Base-by-base conservation (phyloP, 768 basidiomycete genomes). In the Hirschioporus abietinus region DNA sequence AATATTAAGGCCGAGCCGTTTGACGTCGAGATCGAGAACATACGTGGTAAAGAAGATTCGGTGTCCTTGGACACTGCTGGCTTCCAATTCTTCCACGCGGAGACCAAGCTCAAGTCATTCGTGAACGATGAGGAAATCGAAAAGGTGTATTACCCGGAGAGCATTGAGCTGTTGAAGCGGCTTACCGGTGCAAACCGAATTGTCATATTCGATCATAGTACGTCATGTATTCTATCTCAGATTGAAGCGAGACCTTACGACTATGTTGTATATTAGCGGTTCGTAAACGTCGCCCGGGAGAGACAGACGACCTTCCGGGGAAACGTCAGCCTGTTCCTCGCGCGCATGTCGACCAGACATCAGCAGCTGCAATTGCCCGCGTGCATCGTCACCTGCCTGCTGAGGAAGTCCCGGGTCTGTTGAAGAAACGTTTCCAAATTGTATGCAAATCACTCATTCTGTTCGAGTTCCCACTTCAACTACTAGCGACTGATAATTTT, bases 171-270 rank as follows among this genome's bases (percentile, higher is more conserved):
- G 58, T 73, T 89, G 58, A 88, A 89, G 77, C 73, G 83, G 66
- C 65, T 84, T 10, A 88, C 87, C 0, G 87, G 88, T 2, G 88
- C 88, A 0, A 83, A 78, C 69, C 77, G 80, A 26, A 85, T 87
- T 10, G 82, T 87, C n/a, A 64, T 88, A 17, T 90, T 89, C 69
- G 87, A 88, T 70, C 87, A 88, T 71, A 88, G 88, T 86, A 66
- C 65, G 86, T 72, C 30, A 30, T 30, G n/a, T 24, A 58, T 63
- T 52, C n/a, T n/a, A n/a, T 30, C 30, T 30, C 4, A 30, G 30
- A 30, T 30, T 30, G 30, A 30, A 30, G 4, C 8, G 18, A 24
- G 34, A 20, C 34, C 34, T 23, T n/a, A 63, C n/a, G 62, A 63
- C 34, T 30, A n/a, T 7, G 8, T 3, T 30, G 8, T 8, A 57